Evolutionary conservation across 805 yeast genomes (phyloP).

Genomic region (Zygoascus tannicola): DNA sequence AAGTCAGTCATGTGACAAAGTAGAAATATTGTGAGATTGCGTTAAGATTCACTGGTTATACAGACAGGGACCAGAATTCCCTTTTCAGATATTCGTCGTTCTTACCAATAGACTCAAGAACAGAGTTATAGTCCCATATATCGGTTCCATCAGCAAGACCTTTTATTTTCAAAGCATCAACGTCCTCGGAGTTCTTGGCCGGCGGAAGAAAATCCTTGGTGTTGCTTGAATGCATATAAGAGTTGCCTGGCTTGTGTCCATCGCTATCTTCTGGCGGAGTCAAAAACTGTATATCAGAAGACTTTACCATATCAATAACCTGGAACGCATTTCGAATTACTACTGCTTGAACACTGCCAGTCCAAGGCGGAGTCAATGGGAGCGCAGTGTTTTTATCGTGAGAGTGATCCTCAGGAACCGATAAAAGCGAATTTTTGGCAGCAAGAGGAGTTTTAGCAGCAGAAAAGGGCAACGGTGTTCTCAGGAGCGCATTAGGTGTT

Average conservation of each 20-base stretch:
- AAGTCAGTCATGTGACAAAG: too few species aligned
- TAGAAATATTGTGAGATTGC: too few species aligned
- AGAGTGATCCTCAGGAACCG: slow-evolving; percentile 10
- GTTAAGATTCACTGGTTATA: too few species aligned
- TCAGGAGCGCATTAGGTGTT: slow-evolving; percentile 18
- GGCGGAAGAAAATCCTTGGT: too few species aligned
- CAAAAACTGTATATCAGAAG: slow-evolving; percentile 21
- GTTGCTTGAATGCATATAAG: slow-evolving; percentile 4
- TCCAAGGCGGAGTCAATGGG: slow-evolving; percentile 18
- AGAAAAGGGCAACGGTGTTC: slow-evolving; percentile 17
- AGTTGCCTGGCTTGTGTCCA: neutral
- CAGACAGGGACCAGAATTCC: slow-evolving; percentile 22
- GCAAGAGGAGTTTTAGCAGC: slow-evolving; percentile 14
- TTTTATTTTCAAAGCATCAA: slow-evolving; percentile 5
- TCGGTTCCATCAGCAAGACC: slow-evolving; percentile 1
- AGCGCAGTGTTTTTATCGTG: neutral
- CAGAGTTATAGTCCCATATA: slow-evolving; percentile 21
- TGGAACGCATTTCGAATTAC: slow-evolving; percentile 28
- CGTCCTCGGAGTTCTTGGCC: slow-evolving; percentile 12
- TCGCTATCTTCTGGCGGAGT: slow-evolving; percentile 23
- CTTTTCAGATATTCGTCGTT: slow-evolving; percentile 15
- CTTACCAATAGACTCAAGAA: slow-evolving; percentile 17
- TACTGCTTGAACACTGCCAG: slow-evolving; percentile 25
- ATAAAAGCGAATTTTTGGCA: neutral
- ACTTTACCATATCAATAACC: slow-evolving; percentile 23